Base-by-base conservation (phyloP, 805 yeast species). In the Teunomyces stri region DNA sequence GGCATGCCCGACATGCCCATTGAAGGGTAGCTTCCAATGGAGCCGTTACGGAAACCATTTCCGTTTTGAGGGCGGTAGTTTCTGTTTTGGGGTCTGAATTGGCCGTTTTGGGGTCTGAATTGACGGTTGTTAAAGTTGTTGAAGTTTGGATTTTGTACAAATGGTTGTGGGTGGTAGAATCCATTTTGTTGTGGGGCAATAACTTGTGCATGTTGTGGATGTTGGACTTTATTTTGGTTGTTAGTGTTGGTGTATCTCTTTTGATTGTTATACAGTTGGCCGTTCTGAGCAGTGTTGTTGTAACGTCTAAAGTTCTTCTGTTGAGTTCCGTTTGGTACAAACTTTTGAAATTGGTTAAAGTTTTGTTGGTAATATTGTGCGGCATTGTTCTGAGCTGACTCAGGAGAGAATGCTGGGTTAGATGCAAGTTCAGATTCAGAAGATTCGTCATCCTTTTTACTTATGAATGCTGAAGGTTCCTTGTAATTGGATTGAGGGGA, bases 161-260 rank as follows among this genome's bases (percentile, higher is more conserved):
- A 62, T 37, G 67, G 65, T 43, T 65, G 68, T 16, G 70, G 70
- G 44, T 65, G 71, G 58, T 55, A 66, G 52, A 55, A 66, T 7
- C 62, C 68, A 42, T 59, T 59, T 41, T 41, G 48, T 4, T 44
- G 40, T 4, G 46, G 40, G 37, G 37, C 28, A 25, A 36, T 13
- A 11, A 37, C 46, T 13, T 43, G 50, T 6, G 44, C 29, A 10
- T n/a, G 44, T 18, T 30, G 35, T 22, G 37, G 33, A 16, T 48
- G 56, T 48, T 57, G 64, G 34, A 51, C 59, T 42, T 51, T 53
- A 31, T 50, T 56, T 12, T 40, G 52, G 42, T 50, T 56, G 44
- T 51, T 55, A 27, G 45, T 44, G 37, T 47, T 54, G 13, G 51
- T 55, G 15, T 48, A 54, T 36, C 47, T 56, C 28, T 45, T 44